Evolutionary conservation across 2,329 filamentous ascomycete species (phyloP), one percentile per base, ranked within the genome.

Genomic region (Aspergillus texensis): DNA sequence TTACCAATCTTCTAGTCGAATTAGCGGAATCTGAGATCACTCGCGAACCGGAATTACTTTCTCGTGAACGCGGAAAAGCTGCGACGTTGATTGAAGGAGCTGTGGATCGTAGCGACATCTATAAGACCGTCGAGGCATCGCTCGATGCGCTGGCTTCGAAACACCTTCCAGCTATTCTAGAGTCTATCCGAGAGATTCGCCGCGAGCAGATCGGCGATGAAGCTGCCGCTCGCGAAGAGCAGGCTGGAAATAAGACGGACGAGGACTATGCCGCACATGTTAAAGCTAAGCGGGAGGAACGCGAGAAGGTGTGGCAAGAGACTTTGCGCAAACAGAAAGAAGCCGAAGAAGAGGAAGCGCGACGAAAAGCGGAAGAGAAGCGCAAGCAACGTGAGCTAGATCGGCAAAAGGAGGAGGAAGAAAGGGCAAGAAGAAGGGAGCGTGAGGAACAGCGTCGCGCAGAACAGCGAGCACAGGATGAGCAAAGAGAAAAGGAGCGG

Each of bases 71-170:
- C 55, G 81, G 85, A 30, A 86, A 88, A 72, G 87, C 87, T 32
- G 87, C 86, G 11, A 86, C 86, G 1, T 77, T 90, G 50, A 84
- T 90, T 34, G 86, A 89, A 75, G 88, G 88, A 61, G 86, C 86
- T 2, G 87, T 87, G 11, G 87, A 89, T 67, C 83, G 88, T 60
- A 86, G 84, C 64, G 85, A 88, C 64, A 82, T 89, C 58, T 90
- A 89, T 70, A 83, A 83, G 64, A 83, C 80, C 67, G 85, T 86
- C 26, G 85, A 87, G 70, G 76, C 77, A 9, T 81, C 84, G 16
- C 80, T 90, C 54, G 83, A 86, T 68, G 74, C 74, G 6, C 78
- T 88, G 67, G 82, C 88, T 57, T 80, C 84, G 56, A 78, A 84
- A 63, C 81, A 86, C 65, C 77, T 89, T 43, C 79, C 81, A 2